These are phyloP conservation scores for Heliocybe sulcata DNA, from an alignment of 1,284 basidiomycete species.

Conservation along the genomic window DNA sequence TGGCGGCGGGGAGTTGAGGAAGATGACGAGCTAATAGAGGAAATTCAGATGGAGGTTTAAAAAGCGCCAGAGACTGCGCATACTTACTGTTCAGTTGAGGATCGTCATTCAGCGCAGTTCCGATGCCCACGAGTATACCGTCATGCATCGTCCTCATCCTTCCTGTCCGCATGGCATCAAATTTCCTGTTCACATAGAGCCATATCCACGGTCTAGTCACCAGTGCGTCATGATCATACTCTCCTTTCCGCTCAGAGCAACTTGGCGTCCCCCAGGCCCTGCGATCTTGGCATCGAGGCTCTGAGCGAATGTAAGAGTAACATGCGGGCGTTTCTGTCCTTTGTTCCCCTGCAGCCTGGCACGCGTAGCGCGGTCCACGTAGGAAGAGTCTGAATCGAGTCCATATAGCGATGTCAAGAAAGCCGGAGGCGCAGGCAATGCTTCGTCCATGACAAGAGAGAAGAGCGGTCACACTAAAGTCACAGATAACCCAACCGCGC, in stretches of 20 bases:
- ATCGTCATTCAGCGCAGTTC: slow-evolving; percentile 87
- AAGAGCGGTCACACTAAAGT: not conserved
- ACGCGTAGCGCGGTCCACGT: too few relatives aligned
- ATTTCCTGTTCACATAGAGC: too few relatives aligned
- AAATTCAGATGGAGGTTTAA: too few relatives aligned
- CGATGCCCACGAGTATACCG: slow-evolving; percentile 87
- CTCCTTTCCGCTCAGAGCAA: slow-evolving; percentile 79
- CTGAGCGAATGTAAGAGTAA: slow-evolving; percentile 94
- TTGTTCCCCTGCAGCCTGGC: too few relatives aligned
- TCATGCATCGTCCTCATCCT: slow-evolving; percentile 90
- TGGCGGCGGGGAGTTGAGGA: slow-evolving; percentile 17
- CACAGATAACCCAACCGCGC: not conserved
- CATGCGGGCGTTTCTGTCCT: slow-evolving; percentile 47
- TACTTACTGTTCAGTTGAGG: slow-evolving; percentile 85
- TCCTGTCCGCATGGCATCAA: too few relatives aligned
- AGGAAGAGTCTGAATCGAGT: too few relatives aligned
- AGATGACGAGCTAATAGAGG: too few relatives aligned
- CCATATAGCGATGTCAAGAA: not conserved
- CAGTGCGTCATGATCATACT: slow-evolving; percentile 95
- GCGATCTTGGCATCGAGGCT: slow-evolving; percentile 93
- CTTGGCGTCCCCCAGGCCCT: slow-evolving; percentile 64
- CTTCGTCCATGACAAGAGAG: not conserved
- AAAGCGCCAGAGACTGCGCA: too few relatives aligned
- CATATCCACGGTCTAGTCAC: too few relatives aligned
- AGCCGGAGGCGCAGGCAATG: not conserved